phyloP scores from a whole-genome alignment of 495 filamentous ascomycete genomes.

The Terfezia claveryi region DNA sequence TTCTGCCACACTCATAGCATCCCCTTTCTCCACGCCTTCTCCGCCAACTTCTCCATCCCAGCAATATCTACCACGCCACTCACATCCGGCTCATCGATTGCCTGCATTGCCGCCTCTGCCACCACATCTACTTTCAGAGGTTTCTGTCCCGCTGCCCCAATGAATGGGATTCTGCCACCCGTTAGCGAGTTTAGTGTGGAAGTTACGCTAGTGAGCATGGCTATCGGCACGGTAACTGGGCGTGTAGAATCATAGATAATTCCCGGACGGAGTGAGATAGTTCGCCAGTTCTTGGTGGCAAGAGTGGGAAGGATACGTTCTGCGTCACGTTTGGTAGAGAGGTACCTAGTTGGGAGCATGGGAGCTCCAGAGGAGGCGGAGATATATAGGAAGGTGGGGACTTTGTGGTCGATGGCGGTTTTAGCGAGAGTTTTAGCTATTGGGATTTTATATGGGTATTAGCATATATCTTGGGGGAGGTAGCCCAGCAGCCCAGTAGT shows the following conservation, averaged over 20 bases:
- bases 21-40: constrained; percentile 53
- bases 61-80: constrained; percentile 46
- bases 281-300: constrained; percentile 49
- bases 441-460: background rate
- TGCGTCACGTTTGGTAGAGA: constrained; percentile 78
- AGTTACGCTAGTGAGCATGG: constrained; percentile 44
- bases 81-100: constrained; percentile 42
- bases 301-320: constrained; percentile 48
- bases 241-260: constrained; percentile 76
- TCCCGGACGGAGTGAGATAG: constrained; percentile 61
- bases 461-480: background rate
- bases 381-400: constrained; percentile 58
- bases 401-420: constrained; percentile 37
- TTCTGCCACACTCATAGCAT: constrained; percentile 36
- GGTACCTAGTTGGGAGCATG: constrained; percentile 62
- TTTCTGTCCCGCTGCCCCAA: constrained; percentile 64
- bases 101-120: constrained; percentile 64
- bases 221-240: constrained; percentile 64
- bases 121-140: constrained; percentile 71
- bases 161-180: constrained; percentile 48
- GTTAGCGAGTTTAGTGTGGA: constrained; percentile 49
- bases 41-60: constrained; percentile 50
- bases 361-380: constrained; percentile 73
- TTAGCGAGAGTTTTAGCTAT: background rate
- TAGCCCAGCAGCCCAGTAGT: background rate